Evolutionary conservation across 2,329 filamentous ascomycete species (phyloP).

Genomic region (Cylindrodendrum hubeiense): DNA sequence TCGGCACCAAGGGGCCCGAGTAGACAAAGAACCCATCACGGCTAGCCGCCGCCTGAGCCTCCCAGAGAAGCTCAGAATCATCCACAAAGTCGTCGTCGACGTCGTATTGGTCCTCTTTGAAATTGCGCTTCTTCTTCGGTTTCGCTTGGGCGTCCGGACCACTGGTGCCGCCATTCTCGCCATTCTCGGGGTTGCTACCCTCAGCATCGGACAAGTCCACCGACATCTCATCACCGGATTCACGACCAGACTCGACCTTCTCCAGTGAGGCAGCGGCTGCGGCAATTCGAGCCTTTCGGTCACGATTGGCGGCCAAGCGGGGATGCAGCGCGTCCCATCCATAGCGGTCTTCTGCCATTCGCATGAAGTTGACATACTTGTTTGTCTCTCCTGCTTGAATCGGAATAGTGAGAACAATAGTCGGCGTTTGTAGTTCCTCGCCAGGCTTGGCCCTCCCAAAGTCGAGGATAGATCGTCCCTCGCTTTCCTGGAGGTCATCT

Average conservation of each 20-base stretch:
- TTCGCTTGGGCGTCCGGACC: conserved; percentile 73
- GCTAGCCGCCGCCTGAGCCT: conserved; percentile 92
- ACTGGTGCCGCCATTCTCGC: conserved; percentile 75
- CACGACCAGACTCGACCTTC: conserved; percentile 75
- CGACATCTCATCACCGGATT: conserved; percentile 86
- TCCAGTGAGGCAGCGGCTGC: conserved; percentile 90
- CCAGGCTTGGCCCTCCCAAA: conserved; percentile 71
- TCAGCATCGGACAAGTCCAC: conserved; percentile 81
- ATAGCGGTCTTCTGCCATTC: conserved; percentile 92
- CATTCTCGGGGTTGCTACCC: conserved; percentile 91
- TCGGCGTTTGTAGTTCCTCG: conserved; percentile 73
- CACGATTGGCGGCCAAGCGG: conserved; percentile 87
- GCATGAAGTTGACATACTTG: conserved; percentile 95
- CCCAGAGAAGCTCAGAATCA: conserved; percentile 94
- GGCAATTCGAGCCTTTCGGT: conserved; percentile 88
- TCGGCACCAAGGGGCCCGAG: conserved; percentile 89
- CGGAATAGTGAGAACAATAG: conserved; percentile 86
- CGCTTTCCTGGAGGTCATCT: conserved; percentile 60
- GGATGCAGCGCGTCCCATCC: conserved; percentile 96
- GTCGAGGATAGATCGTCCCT: conserved; percentile 70
- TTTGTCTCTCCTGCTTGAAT: conserved; percentile 82
- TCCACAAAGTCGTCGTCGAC: conserved; percentile 89
- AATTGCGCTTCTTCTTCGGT: conserved; percentile 83
- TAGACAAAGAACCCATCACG: conserved; percentile 99
- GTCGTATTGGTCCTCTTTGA: conserved; percentile 86